phyloP scores from a whole-genome alignment of 2,329 filamentous ascomycete species.

The Exophiala sideris region DNA sequence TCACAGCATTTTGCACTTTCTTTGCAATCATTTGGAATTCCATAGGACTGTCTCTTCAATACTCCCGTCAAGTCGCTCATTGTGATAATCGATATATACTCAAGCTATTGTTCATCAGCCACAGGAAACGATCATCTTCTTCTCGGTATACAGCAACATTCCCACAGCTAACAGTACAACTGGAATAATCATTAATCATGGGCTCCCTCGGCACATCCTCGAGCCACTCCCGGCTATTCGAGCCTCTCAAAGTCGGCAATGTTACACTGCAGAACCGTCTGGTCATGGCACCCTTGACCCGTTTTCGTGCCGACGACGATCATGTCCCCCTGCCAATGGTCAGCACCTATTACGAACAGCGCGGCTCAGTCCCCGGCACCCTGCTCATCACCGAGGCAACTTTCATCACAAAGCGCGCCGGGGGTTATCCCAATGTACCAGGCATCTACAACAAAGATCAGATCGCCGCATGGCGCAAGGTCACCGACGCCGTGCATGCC shows the following conservation, averaged over 20 bases:
- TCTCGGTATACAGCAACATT: not conserved
- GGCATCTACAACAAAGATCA: slow-evolving; percentile 35
- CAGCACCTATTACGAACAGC: slow-evolving; percentile 41
- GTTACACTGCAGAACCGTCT: slow-evolving; percentile 51
- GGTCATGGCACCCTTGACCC: slow-evolving; percentile 52
- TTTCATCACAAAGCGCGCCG: slow-evolving; percentile 16
- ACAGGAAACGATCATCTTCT: not conserved
- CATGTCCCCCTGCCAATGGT: slow-evolving; percentile 40
- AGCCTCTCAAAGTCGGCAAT: slow-evolving; percentile 44
- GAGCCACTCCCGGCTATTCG: slow-evolving; percentile 39
- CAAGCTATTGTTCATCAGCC: not conserved
- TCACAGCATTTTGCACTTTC: too few relatives aligned
- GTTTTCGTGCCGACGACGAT: slow-evolving; percentile 46
- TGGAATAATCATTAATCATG: not conserved
- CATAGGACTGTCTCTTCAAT: too few relatives aligned
- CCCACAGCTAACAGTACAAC: not conserved
- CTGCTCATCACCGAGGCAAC: slow-evolving; percentile 35
- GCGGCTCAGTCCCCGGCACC: slow-evolving; percentile 37
- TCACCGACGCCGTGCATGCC: slow-evolving; percentile 50
- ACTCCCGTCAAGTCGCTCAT: too few relatives aligned
- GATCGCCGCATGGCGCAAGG: slow-evolving; percentile 49
- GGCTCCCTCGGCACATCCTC: slow-evolving; percentile 8
- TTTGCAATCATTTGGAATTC: too few relatives aligned
- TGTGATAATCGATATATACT: too few relatives aligned
- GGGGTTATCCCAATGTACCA: slow-evolving; percentile 17